Evolutionary conservation across 164 flowering plant species (phyloP).

Genomic region (Berberis vulgaris): DNA sequence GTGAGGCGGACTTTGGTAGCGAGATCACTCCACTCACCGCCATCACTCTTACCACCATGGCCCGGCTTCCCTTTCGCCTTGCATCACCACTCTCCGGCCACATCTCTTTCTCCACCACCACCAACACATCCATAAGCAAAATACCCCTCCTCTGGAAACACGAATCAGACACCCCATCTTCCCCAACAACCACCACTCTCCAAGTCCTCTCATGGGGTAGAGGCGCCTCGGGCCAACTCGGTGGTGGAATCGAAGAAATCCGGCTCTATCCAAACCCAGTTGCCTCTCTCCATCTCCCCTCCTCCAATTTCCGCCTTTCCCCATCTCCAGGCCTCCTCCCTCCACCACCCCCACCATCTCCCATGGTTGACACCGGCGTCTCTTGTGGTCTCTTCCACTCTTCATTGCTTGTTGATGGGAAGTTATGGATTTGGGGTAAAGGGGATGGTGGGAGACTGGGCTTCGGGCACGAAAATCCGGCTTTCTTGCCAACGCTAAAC

Average conservation of each 20-base stretch:
- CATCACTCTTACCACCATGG: too few species aligned
- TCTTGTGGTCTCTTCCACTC: constrained; percentile 92
- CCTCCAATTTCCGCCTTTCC: constrained; percentile 36
- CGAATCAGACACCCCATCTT: constrained; percentile 1
- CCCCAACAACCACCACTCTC: constrained; percentile 20
- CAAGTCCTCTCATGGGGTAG: constrained; percentile 87
- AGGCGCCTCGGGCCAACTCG: constrained; percentile 88
- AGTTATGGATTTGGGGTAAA: constrained; percentile 90
- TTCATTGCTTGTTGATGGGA: constrained; percentile 50
- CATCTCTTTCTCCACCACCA: too few species aligned
- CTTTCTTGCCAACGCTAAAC: constrained; percentile 54
- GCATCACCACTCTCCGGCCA: too few species aligned
- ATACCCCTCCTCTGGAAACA: constrained; percentile 26
- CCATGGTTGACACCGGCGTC: constrained; percentile 38
- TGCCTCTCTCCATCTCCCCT: constrained; percentile 43
- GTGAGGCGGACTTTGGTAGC: too few species aligned
- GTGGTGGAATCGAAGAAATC: constrained; percentile 69
- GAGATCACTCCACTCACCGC: too few species aligned
- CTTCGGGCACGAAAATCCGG: constrained; percentile 63
- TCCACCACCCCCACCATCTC: background rate
- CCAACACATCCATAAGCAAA: background rate
- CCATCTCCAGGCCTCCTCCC: constrained; percentile 41
- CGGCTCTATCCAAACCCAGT: constrained; percentile 62
- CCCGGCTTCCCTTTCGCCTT: too few species aligned
- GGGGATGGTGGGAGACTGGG: constrained; percentile 95